Evolutionary conservation across 768 basidiomycete genomes (phyloP), one percentile per base, ranked within the genome.

Genomic region (Boletus rufocinnamomeus): DNA sequence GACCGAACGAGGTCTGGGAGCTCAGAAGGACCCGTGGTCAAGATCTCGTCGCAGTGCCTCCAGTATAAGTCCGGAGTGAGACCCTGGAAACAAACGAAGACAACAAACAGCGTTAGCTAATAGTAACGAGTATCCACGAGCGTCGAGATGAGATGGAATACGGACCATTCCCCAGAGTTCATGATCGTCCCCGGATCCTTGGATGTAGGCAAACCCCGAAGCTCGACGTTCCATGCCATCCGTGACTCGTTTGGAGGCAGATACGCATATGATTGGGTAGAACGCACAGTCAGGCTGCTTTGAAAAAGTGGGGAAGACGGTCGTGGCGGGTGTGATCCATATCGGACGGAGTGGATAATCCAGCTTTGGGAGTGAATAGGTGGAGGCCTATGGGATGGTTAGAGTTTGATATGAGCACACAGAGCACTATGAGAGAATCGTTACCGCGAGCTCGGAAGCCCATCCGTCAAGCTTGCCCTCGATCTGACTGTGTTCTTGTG

Each of bases 141-240:
- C 41, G 21, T 32, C 14, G 32, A 45, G 38, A 30, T 2, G 50
- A 52, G 46, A 38, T 47, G 14, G 32, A 23, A 32, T 17, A 69
- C 77, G 32, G 55, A 90, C 91, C 84, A 84, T 83, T 30, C 87
- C 82, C 94, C 93, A 95, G 6, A 89, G 77, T 72, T 97, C 95
- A 67, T 95, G 93, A 66, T 98, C 96, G 66, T 98, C 96, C 0
- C 95, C 96, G 0, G 91, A 92, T 1, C 96, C 96, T 71, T 96
- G 95, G 9, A 98, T 83, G 69, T 98, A 98, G 23, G 85, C 78
- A 69, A 87, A 97, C 0, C 91, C 91, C n/a, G 77, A 73, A 10
- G 77, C 62, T 1, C 88, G 82, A 23, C 89, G 77, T 58, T 89
- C 87, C 1, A 82, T 55, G 8, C 85, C 85, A 2, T 84, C 82